phyloP scores from a whole-genome alignment of 169 alveolate genomes.

The Miamiensis avidus region DNA sequence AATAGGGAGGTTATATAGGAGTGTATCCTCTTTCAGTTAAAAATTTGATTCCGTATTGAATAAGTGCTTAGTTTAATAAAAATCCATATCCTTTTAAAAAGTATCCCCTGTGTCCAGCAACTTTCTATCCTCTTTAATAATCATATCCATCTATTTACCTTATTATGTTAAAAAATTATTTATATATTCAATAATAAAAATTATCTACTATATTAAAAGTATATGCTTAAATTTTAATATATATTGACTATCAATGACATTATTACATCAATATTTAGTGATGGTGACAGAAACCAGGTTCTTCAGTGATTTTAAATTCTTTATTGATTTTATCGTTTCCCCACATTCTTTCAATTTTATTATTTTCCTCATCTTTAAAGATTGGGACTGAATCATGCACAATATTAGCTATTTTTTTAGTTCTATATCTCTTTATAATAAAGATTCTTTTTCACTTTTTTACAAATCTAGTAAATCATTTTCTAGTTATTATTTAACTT shows the following conservation, averaged over 20 bases:
- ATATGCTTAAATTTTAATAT: background rate
- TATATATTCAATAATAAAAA: background rate
- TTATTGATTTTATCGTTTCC: conserved; percentile 76
- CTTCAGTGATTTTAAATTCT: conserved; percentile 75
- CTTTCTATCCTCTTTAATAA: conserved; percentile 92
- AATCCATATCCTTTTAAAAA: conserved; percentile 96
- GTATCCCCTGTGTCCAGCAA: conserved; percentile 99
- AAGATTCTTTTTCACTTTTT: conserved; percentile 50
- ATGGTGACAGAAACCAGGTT: conserved; percentile 92
- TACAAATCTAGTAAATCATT: conserved; percentile 55
- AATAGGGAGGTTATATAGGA: conserved; percentile 98
- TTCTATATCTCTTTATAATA: conserved; percentile 38
- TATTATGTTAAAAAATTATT: background rate
- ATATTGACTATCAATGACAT: background rate
- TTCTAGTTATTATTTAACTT: conserved; percentile 58
- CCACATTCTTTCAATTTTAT: conserved; percentile 91
- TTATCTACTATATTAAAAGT: background rate
- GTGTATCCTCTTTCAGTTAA: conserved; percentile 91
- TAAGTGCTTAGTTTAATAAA: conserved; percentile 95
- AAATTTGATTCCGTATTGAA: conserved; percentile 93
- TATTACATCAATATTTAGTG: conserved; percentile 85
- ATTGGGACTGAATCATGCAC: conserved; percentile 92
- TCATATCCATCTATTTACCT: conserved; percentile 66
- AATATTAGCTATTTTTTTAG: conserved; percentile 90
- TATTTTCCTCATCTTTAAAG: conserved; percentile 94